A percentile compares a stretch with the other conserved stretches of the same genome.
phyloP scores from a whole-genome alignment of 495 filamentous ascomycete genomes.

The Penicillium roqueforti region DNA sequence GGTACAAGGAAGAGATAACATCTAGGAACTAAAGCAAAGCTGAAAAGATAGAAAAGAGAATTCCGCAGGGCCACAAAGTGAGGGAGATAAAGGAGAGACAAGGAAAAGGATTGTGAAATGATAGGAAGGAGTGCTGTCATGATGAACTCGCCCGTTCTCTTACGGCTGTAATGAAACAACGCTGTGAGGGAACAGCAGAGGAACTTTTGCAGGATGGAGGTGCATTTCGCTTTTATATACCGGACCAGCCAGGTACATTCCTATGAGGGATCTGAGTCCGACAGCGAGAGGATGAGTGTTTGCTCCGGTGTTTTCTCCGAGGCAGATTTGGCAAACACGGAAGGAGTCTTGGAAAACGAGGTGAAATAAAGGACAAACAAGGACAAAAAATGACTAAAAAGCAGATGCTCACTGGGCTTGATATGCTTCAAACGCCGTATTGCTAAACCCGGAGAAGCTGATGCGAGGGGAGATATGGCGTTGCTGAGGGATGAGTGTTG shows the following conservation, averaged over 20 bases:
- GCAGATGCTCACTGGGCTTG: conserved; percentile 7
- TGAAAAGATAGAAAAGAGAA: not conserved
- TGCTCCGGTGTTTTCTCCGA: too few species aligned
- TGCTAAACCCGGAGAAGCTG: too few species aligned
- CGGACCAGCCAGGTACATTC: conserved; percentile 9
- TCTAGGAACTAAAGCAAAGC: not conserved
- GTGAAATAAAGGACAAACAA: not conserved
- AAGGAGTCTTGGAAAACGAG: too few species aligned
- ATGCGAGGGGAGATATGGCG: not conserved
- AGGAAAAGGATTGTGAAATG: not conserved
- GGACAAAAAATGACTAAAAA: too few species aligned
- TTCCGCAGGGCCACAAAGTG: not conserved
- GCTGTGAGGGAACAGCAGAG: not conserved
- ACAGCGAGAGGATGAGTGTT: conserved; percentile 1
- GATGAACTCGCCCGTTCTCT: not conserved
- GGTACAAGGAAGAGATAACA: conserved; percentile 8
- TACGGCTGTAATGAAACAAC: not conserved
- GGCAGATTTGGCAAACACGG: too few species aligned
- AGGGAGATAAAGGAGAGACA: not conserved
- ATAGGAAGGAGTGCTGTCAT: conserved; percentile 3
- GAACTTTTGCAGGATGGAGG: not conserved
- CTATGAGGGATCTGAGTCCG: not conserved
- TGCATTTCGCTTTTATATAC: conserved; percentile 6
- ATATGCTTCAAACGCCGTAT: conserved; percentile 9
- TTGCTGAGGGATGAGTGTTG: not conserved